Conservation (phyloP, 176 grass and related monocot species). For the Aegilops umbellulata region DNA sequence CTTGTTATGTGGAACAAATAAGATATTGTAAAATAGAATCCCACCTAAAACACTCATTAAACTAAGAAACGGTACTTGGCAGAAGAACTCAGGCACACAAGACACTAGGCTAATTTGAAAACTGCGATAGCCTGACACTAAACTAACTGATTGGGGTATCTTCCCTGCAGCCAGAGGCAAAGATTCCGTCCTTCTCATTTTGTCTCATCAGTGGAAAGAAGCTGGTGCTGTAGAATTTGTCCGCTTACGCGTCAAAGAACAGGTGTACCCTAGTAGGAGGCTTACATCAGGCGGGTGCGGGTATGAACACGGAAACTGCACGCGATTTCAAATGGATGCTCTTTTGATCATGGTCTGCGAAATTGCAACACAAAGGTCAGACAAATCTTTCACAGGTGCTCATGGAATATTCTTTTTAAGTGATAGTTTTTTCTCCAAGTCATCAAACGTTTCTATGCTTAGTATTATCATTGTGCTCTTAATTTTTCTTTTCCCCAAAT, state of each 20-base stretch:
- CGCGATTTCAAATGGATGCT: not conserved
- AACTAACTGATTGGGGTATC: slow-evolving; percentile 44
- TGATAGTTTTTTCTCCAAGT: not conserved
- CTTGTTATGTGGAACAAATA: slow-evolving; percentile 20
- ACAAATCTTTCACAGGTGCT: not conserved
- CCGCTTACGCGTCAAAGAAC: not conserved
- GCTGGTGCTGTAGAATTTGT: slow-evolving; percentile 3
- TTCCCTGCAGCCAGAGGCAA: slow-evolving; percentile 23
- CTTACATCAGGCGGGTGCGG: slow-evolving; percentile 20
- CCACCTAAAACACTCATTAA: slow-evolving; percentile 35
- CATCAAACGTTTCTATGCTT: not conserved
- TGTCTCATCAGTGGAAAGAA: slow-evolving; percentile 49
- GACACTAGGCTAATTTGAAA: slow-evolving; percentile 34
- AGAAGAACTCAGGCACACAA: slow-evolving; percentile 47
- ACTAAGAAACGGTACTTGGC: slow-evolving; percentile 24
- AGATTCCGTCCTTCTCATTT: slow-evolving; percentile 48
- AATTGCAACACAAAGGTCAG: slow-evolving; percentile 9
- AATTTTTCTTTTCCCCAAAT: not conserved
- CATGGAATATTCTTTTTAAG: not conserved
- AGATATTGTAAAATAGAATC: slow-evolving; percentile 36
- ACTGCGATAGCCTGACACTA: slow-evolving; percentile 20
- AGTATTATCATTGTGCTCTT: not conserved
- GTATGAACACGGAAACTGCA: slow-evolving; percentile 3
- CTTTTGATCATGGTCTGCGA: not conserved
- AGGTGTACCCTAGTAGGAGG: not conserved